Percentiles rank a stretch among this genome's conserved stretches.
Conservation (phyloP, 1,284 basidiomycete species). For the Kalmanozyma brasiliensis region DNA sequence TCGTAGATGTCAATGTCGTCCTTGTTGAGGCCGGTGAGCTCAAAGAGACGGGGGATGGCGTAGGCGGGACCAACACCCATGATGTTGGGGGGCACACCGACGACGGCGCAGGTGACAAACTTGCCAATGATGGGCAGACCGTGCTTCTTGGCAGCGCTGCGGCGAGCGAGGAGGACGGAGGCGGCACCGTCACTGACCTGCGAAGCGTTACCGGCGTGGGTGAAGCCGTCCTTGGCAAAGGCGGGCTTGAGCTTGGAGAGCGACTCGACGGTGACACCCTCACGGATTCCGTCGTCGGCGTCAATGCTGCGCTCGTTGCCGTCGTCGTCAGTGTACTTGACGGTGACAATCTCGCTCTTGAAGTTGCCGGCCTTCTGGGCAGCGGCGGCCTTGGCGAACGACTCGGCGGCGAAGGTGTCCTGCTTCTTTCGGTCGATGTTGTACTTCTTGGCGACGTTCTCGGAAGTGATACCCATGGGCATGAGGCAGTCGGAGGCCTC, state of each 20-base stretch:
- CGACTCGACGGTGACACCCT: constrained; percentile 87
- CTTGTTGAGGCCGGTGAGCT: constrained; percentile 59
- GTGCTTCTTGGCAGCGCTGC: constrained; percentile 86
- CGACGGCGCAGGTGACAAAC: constrained; percentile 80
- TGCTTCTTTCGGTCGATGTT: constrained; percentile 79
- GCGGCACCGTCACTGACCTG: constrained; percentile 98
- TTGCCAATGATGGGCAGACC: constrained; percentile 92
- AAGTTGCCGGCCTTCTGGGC: constrained; percentile 91
- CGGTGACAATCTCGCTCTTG: constrained; percentile 87
- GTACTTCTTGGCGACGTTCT: constrained; percentile 88
- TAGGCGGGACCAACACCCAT: constrained; percentile 68
- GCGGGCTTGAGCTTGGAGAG: constrained; percentile 92
- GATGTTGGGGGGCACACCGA: constrained; percentile 72
- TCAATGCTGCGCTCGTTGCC: constrained; percentile 82
- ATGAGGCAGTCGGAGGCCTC: constrained; percentile 91
- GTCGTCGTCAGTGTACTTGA: constrained; percentile 83
- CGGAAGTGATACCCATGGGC: constrained; percentile 96
- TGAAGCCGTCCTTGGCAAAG: constrained; percentile 86
- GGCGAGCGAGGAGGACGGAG: constrained; percentile 87
- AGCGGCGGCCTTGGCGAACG: constrained; percentile 83
- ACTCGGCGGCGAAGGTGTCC: constrained; percentile 86
- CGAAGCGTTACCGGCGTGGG: constrained; percentile 90
- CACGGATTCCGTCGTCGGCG: constrained; percentile 84
- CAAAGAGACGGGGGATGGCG: constrained; percentile 64
- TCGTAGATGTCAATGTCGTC: constrained; percentile 65